These are phyloP conservation scores for Ophiostoma montium DNA, from an alignment of 2,329 filamentous ascomycete species.

Conservation along the genomic window DNA sequence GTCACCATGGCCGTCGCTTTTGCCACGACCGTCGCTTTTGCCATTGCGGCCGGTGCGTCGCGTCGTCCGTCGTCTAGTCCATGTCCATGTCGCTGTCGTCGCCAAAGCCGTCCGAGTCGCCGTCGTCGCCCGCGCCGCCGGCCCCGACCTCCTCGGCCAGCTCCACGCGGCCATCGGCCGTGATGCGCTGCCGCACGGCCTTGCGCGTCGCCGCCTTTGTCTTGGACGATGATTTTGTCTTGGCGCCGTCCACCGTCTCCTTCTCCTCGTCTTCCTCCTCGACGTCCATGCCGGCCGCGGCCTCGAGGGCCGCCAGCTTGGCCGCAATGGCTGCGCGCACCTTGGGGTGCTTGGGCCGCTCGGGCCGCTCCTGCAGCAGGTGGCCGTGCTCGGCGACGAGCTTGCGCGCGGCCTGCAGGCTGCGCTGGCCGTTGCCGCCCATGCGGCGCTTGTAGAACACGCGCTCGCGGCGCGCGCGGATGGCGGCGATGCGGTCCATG, in stretches of 20 bases:
- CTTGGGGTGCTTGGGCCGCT: conserved; percentile 23
- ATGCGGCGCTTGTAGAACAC: conserved; percentile 91
- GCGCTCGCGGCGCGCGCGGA: conserved; percentile 68
- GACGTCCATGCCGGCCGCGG: conserved; percentile 46
- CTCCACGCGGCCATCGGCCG: conserved; percentile 25
- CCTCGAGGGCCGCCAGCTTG: conserved; percentile 5
- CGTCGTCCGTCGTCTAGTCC: conserved; percentile 2
- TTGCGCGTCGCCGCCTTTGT: conserved; percentile 20
- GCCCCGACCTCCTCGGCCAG: conserved; percentile 17
- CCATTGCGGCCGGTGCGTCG: background rate
- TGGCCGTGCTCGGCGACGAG: conserved; percentile 87
- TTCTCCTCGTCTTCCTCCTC: conserved; percentile 18
- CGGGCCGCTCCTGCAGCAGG: conserved; percentile 56
- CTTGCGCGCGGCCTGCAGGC: conserved; percentile 68
- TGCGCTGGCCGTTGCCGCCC: conserved; percentile 74
- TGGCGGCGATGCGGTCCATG: conserved; percentile 83
- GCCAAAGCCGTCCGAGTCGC: conserved; percentile 16
- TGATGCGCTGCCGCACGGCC: conserved; percentile 23
- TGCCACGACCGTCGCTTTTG: background rate
- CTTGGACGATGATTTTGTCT: conserved; percentile 7
- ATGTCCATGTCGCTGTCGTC: conserved; percentile 10
- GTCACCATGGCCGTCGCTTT: too few relatives aligned
- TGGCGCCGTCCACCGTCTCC: conserved; percentile 18
- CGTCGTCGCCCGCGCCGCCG: conserved; percentile 15
- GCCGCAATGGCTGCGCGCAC: conserved; percentile 30